Evolutionary conservation across 2,329 filamentous ascomycete species (phyloP).

Genomic region (Stagonosporopsis vannaccii): DNA sequence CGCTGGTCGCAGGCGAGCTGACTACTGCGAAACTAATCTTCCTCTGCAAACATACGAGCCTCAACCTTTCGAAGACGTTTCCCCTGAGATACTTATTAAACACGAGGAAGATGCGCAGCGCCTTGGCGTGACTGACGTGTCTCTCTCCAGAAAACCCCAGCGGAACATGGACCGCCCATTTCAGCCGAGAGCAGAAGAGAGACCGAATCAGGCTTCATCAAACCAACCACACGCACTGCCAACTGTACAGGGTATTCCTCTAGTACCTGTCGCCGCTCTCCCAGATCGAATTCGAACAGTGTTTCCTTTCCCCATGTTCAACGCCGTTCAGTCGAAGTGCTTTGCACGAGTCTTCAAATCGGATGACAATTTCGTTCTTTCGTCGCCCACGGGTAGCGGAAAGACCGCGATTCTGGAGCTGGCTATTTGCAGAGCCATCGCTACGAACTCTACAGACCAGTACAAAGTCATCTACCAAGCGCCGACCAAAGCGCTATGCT

Average conservation of each 20-base stretch:
- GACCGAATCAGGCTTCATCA: not conserved
- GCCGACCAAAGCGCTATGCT: constrained; percentile 82
- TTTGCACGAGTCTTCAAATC: constrained; percentile 71
- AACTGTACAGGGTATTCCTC: constrained; percentile 65
- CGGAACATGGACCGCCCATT: not conserved
- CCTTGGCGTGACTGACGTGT: not conserved
- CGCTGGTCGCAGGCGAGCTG: constrained; percentile 43
- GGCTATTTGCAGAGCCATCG: constrained; percentile 76
- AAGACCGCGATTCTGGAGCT: constrained; percentile 85
- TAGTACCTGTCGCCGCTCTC: constrained; percentile 66
- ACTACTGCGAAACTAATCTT: not conserved
- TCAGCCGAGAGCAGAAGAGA: not conserved
- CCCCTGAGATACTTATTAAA: not conserved
- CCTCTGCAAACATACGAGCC: not conserved
- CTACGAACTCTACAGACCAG: constrained; percentile 61
- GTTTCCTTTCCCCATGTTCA: constrained; percentile 79
- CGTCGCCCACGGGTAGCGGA: constrained; percentile 83
- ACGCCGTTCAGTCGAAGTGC: constrained; percentile 82
- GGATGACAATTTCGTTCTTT: constrained; percentile 78
- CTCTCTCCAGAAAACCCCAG: not conserved
- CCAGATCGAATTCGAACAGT: constrained; percentile 73
- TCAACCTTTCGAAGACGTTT: not conserved
- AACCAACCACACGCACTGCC: constrained; percentile 31
- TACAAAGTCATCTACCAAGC: constrained; percentile 88
- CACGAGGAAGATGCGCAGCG: not conserved